These are phyloP conservation scores for Termitomyces sp. DNA, from an alignment of 768 basidiomycete genomes.

Conservation along the genomic window DNA sequence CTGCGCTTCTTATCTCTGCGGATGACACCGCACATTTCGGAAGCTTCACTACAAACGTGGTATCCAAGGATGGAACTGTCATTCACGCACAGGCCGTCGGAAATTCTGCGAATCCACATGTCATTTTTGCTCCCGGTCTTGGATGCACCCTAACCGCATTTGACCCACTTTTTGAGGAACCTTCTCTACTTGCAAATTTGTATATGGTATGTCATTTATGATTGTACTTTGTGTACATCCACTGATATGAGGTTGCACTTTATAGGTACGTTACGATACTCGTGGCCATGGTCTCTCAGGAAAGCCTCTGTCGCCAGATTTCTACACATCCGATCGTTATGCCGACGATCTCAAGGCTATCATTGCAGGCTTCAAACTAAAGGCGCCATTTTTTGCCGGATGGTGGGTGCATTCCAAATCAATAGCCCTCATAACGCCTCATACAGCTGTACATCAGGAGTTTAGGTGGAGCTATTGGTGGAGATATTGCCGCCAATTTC, in stretches of 20 bases:
- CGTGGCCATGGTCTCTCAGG: neutral
- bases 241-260: neutral
- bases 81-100: conserved; percentile 5
- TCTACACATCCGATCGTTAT: neutral
- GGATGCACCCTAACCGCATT: conserved; percentile 6
- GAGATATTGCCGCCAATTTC: neutral
- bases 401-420: neutral
- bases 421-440: neutral
- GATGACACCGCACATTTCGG: neutral
- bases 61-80: neutral
- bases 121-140: conserved; percentile 11
- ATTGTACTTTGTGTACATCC: neutral
- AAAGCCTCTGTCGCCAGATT: neutral
- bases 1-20: neutral
- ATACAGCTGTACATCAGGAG: neutral
- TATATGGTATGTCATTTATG: conserved; percentile 6
- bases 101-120: conserved; percentile 2
- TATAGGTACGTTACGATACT: neutral
- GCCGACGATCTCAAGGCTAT: neutral
- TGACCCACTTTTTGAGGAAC: conserved; percentile 8
- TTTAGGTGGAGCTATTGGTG: neutral
- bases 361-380: neutral
- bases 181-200: neutral
- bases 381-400: neutral
- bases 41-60: neutral